phyloP scores from a whole-genome alignment of 2,329 filamentous ascomycete species.

The Cladosporium sp. region DNA sequence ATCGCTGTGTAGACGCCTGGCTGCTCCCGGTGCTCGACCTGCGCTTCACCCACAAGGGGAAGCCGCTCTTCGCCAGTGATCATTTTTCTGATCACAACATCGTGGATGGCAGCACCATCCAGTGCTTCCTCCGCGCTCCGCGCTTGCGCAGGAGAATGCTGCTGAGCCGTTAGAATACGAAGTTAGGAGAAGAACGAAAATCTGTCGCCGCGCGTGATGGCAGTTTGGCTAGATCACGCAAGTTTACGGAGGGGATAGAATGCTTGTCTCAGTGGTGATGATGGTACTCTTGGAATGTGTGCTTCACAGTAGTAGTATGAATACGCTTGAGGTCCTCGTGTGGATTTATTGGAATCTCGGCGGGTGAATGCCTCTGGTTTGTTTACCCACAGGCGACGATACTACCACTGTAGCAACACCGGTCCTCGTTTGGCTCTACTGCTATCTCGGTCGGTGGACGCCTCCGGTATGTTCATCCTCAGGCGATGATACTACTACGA shows the following conservation, averaged over 20 bases:
- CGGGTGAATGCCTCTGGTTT: neutral
- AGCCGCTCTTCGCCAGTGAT: neutral
- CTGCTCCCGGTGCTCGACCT: neutral
- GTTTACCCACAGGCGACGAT: neutral
- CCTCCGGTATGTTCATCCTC: no score
- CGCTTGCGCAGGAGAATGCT: neutral
- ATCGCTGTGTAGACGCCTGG: neutral
- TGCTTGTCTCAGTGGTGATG: neutral
- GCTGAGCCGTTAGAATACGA: neutral
- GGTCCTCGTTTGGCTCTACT: no score
- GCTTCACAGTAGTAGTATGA: neutral
- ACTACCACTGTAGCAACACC: neutral
- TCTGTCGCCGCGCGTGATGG: neutral
- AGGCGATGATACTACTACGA: no score
- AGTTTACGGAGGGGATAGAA: neutral
- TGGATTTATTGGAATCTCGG: neutral
- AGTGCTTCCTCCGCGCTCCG: neutral
- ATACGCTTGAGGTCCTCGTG: neutral
- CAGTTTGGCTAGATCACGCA: neutral
- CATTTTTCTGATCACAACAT: neutral
- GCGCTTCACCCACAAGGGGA: neutral
- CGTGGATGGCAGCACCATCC: neutral
- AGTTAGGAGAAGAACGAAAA: neutral
- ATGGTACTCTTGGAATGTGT: neutral
- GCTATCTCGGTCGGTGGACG: no score